Conservation (phyloP, 1,284 basidiomycete species). For the Ganoderma lingzhi region DNA sequence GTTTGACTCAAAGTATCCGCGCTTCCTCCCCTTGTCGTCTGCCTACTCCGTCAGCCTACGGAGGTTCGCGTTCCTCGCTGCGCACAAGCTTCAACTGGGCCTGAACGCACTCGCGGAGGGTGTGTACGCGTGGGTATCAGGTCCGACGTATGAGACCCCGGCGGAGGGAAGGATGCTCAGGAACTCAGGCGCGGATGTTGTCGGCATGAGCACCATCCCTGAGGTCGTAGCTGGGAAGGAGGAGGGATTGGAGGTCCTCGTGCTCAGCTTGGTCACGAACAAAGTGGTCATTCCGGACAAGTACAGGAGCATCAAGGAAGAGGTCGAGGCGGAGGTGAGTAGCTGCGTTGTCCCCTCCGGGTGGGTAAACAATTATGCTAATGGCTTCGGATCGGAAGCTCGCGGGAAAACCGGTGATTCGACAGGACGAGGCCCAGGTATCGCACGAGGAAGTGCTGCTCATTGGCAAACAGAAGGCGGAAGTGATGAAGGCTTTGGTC, state of each 20-base stretch:
- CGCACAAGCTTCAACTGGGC: conserved; percentile 60
- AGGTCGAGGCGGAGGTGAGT: conserved; percentile 77
- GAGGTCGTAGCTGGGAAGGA: conserved; percentile 86
- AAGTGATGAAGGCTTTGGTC: conserved; percentile 74
- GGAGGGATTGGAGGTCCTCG: conserved; percentile 76
- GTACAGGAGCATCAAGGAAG: conserved; percentile 74
- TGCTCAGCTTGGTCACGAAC: conserved; percentile 85
- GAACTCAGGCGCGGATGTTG: conserved; percentile 79
- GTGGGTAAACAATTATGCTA: conserved; percentile 14
- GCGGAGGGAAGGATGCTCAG: conserved; percentile 82
- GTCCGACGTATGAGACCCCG: conserved; percentile 86
- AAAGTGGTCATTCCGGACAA: conserved; percentile 78
- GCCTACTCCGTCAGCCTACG: conserved; percentile 80
- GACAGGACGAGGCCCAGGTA: conserved; percentile 58
- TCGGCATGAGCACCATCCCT: conserved; percentile 92
- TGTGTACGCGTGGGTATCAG: conserved; percentile 86
- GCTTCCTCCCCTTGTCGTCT: conserved; percentile 83
- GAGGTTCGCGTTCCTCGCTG: conserved; percentile 72
- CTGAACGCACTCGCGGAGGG: conserved; percentile 71
- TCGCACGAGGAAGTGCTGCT: conserved; percentile 87
- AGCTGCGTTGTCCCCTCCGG: conserved; percentile 6
- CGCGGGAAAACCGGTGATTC: conserved; percentile 58
- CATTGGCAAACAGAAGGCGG: conserved; percentile 73
- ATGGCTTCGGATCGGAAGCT: conserved; percentile 51
- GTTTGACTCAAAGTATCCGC: conserved; percentile 59